Percentiles rank a stretch among this genome's conserved stretches.
Evolutionary conservation across 768 basidiomycete species (phyloP).

Genomic region (Amanita exitialis): DNA sequence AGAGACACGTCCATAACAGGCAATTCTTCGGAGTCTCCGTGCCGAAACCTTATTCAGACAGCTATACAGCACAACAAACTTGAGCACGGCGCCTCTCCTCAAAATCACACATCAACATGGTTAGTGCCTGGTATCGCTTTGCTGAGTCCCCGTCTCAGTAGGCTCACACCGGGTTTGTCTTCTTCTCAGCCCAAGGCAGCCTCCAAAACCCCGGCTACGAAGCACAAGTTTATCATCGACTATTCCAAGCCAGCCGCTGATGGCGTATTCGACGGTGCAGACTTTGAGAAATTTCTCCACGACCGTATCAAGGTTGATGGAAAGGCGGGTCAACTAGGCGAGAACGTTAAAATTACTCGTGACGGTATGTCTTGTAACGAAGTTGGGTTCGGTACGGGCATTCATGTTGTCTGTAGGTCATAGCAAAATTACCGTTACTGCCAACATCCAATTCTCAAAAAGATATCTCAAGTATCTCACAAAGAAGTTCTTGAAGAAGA

Average conservation of each 20-base stretch:
- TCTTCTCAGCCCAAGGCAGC: slow-evolving; percentile 48
- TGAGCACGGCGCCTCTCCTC: slow-evolving; percentile 7
- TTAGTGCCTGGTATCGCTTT: slow-evolving; percentile 71
- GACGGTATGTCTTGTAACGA: slow-evolving; percentile 44
- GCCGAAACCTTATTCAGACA: slow-evolving; percentile 24
- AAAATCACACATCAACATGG: slow-evolving; percentile 41
- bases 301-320: slow-evolving; percentile 92
- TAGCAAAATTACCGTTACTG: slow-evolving; percentile 77
- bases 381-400: neutral
- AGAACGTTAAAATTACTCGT: slow-evolving; percentile 76
- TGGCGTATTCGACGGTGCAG: slow-evolving; percentile 50
- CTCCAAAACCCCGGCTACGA: slow-evolving; percentile 40
- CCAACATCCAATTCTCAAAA: slow-evolving; percentile 89
- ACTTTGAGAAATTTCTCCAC: slow-evolving; percentile 80
- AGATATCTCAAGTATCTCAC: slow-evolving; percentile 97
- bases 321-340: slow-evolving; percentile 87
- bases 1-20: slow-evolving; percentile 9
- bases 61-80: slow-evolving; percentile 42
- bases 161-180: slow-evolving; percentile 48
- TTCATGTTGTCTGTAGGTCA: slow-evolving; percentile 35
- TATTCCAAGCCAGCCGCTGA: slow-evolving; percentile 70
- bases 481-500: slow-evolving; percentile 99
- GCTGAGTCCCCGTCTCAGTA: slow-evolving; percentile 91
- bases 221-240: slow-evolving; percentile 77
- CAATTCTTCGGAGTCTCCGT: slow-evolving; percentile 4